These are phyloP conservation scores for Blastobotrys arbuscula DNA, from an alignment of 1,139 yeast species.

Conservation along the genomic window DNA sequence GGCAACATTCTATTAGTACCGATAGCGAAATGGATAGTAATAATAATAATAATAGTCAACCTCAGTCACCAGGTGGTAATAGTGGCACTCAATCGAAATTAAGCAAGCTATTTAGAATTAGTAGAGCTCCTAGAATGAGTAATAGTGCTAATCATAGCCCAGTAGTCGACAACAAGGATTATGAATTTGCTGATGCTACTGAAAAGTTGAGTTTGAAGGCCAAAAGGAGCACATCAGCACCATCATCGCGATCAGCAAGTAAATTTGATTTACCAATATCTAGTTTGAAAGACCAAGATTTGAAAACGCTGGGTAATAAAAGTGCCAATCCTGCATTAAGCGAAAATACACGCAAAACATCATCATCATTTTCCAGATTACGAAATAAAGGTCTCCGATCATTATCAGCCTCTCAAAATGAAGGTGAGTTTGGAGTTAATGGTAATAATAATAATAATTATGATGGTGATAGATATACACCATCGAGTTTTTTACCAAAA, in stretches of 20 bases:
- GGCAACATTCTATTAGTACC: neutral
- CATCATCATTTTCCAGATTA: neutral
- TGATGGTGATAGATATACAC: constrained; percentile 7
- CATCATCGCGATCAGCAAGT: constrained; percentile 6
- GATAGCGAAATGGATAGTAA: neutral
- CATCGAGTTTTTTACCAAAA: constrained; percentile 18
- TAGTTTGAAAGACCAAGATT: neutral
- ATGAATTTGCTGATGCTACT: neutral
- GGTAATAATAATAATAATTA: no score
- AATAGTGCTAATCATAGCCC: neutral
- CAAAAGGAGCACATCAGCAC: constrained; percentile 6
- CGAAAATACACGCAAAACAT: neutral
- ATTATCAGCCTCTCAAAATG: constrained; percentile 2
- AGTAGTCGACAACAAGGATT: no score
- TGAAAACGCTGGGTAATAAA: neutral
- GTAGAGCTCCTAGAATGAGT: neutral
- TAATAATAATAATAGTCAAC: neutral
- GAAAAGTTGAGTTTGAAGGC: neutral
- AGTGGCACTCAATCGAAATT: neutral
- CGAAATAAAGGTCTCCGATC: neutral
- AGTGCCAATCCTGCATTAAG: neutral
- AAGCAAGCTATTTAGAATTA: neutral
- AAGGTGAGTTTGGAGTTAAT: neutral
- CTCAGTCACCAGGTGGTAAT: neutral
- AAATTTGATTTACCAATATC: neutral